Evolutionary conservation across 78 protist species (phyloP), one percentile per base, ranked within the genome.

Genomic region (Dictyostelium citrinum): DNA sequence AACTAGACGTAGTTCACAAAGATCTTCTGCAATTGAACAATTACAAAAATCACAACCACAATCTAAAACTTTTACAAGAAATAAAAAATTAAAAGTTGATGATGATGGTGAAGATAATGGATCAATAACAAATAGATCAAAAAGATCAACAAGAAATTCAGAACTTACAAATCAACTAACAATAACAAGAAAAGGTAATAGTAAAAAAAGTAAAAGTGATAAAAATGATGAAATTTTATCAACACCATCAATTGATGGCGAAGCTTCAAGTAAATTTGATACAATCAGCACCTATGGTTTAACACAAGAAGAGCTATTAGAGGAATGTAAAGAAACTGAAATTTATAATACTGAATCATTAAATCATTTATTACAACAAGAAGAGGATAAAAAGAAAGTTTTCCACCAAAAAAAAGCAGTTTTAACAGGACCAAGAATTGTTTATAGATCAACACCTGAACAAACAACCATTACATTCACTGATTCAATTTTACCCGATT

Each of bases 271-370:
- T 64, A 64, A 64, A 64, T 27, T 64, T 5, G 35, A 64, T 70
- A 37, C 37, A 29, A 6, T 61, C 1, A 6, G 33, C 5, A n/a
- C n/a, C 24, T 75, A 45, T 71, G 60, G 55, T 31, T 35, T 68
- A 9, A 29, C 93, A 55, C 93, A 88, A 68, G 71, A 58, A 46
- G 67, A 88, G 46, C 22, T 88, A 35, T 9, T 88, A 1, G 81
- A 88, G 11, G 93, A 88, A 49, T 70, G 80, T 12, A 88, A 78
- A 64, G 33, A 29, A 78, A 88, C 93, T 41, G 93, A 88, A 46
- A 43, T 41, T 6, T 43, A 77, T 43, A 88, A 88, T 49, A 58
- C 17, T 22, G 81, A 88, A 31, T 88, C 85, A n/a, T 41, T 88
- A 20, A 64, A 78, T 60, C 74, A n/a, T n/a, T 14, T 76, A 24